Evolutionary conservation across 2,329 filamentous ascomycete genomes (phyloP), one percentile per base, ranked within the genome.

Genomic region (Cladosporium sp.): DNA sequence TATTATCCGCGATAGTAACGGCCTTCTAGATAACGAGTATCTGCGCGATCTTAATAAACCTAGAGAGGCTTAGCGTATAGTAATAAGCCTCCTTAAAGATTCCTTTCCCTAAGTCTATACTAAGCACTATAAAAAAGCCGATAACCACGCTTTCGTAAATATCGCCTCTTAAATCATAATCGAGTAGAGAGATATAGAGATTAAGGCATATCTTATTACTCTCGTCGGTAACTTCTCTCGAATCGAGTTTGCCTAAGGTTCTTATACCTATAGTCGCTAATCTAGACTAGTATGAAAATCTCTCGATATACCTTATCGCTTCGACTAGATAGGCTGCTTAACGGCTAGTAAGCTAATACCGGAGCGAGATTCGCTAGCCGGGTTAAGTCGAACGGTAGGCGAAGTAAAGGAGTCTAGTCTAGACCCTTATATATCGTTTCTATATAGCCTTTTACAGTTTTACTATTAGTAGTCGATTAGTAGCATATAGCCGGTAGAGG

Each of bases 11-110:
- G 6, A 12, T 22, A n/a, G 8, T 9, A 3, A 61, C 43, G 4
- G 53, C 51, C 20, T 51, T 41, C 50, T 58, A 34, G 5, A 58
- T 34, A 6, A 60, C 54, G 32, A 61, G 58, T 50, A 60, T 57
- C 36, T 61, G 38, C 2, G 52, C 50, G 2, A 60, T 56, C 47
- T 60, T 61, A 32, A 59, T 56, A n/a, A 56, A 59, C 19, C 52
- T 54, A 13, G 54, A 60, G 4, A 59, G 56, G 11, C 41, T 24
- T 7, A 52, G 43, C 19, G 52, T 56, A 48, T 56, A 58, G 29
- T 34, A 36, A 3, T 44, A 15, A 13, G 57, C 47, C 24, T 53
- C 47, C 9, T 45, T 24, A 24, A 60, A 53, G 17, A 39, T 32
- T 3, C 36, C 36, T 11, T 45, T 45, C 2, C 45, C 42, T 8